Evolutionary conservation across 2,329 filamentous ascomycete genomes (phyloP).

Genomic region (Claviceps sp.): DNA sequence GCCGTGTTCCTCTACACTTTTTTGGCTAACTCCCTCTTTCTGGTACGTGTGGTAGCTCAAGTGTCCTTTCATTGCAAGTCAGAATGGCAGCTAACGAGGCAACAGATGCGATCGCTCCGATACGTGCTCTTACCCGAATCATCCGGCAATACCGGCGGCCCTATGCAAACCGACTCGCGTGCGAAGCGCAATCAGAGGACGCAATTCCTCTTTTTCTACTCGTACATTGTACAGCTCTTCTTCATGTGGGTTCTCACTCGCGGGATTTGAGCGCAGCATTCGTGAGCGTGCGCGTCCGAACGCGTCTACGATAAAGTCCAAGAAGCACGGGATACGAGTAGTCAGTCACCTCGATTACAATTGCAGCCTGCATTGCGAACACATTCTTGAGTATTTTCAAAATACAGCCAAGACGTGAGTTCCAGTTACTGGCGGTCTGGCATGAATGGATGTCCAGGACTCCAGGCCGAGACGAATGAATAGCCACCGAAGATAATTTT

Average conservation of each 20-base stretch:
- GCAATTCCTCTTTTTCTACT: constrained; percentile 87
- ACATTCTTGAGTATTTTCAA: too few relatives aligned
- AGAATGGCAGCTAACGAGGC: neutral
- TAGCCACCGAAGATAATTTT: too few relatives aligned
- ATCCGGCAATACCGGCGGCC: constrained; percentile 47
- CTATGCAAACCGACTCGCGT: constrained; percentile 60
- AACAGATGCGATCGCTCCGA: constrained; percentile 78
- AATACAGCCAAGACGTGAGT: too few relatives aligned
- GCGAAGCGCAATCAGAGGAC: constrained; percentile 78
- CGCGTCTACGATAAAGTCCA: neutral
- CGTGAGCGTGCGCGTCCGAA: neutral
- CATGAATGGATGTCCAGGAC: too few relatives aligned
- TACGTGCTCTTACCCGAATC: constrained; percentile 90
- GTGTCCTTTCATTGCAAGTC: too few relatives aligned
- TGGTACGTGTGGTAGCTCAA: constrained; percentile 45
- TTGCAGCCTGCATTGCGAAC: too few relatives aligned
- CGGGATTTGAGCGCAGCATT: constrained; percentile 16
- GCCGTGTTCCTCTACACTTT: constrained; percentile 83
- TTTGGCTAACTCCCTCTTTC: constrained; percentile 83
- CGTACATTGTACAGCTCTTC: constrained; percentile 81
- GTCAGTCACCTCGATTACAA: too few relatives aligned
- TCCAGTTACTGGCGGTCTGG: too few relatives aligned
- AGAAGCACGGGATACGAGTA: neutral
- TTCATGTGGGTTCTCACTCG: constrained; percentile 73
- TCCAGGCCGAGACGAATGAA: too few relatives aligned